These are phyloP conservation scores for Fusarium bulbicola DNA, from an alignment of 2,329 filamentous ascomycete genomes.

Conservation along the genomic window DNA sequence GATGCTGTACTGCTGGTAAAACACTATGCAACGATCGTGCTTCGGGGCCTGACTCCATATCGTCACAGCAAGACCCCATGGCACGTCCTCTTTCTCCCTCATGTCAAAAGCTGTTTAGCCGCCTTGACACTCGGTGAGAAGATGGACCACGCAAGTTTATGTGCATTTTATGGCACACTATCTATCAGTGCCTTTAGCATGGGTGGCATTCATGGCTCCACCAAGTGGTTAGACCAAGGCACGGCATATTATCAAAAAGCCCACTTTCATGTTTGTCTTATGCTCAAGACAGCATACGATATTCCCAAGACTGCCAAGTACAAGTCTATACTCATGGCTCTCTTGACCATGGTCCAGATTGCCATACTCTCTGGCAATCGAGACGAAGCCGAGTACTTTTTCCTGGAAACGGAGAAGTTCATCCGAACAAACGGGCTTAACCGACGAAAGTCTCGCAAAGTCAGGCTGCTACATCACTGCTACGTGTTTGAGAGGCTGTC, in stretches of 20 bases:
- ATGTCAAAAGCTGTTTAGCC: conserved; percentile 23
- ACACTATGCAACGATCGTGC: conserved; percentile 21
- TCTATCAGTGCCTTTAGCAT: conserved; percentile 29
- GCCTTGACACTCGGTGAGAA: conserved; percentile 19
- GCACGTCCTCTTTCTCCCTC: conserved; percentile 21
- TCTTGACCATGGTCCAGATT: conserved; percentile 28
- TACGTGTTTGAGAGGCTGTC: conserved; percentile 21
- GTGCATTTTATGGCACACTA: conserved; percentile 26
- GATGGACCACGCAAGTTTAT: conserved; percentile 26
- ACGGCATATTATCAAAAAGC: conserved; percentile 14
- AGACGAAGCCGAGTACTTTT: conserved; percentile 25
- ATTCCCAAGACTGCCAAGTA: conserved; percentile 29
- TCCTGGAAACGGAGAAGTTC: conserved; percentile 31
- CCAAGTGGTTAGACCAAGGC: conserved; percentile 18
- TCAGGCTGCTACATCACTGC: conserved; percentile 22
- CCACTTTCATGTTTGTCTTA: neutral
- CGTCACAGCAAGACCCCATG: conserved; percentile 31
- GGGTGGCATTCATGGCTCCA: conserved; percentile 4
- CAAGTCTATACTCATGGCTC: conserved; percentile 31
- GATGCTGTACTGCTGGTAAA: conserved; percentile 25
- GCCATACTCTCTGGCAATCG: conserved; percentile 13
- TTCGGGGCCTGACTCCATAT: conserved; percentile 25
- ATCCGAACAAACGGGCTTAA: conserved; percentile 25
- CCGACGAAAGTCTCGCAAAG: conserved; percentile 24
- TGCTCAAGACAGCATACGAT: conserved; percentile 21